These are phyloP conservation scores for Penstemon newberryi DNA, from an alignment of 257 asterid genomes.

Conservation along the genomic window DNA sequence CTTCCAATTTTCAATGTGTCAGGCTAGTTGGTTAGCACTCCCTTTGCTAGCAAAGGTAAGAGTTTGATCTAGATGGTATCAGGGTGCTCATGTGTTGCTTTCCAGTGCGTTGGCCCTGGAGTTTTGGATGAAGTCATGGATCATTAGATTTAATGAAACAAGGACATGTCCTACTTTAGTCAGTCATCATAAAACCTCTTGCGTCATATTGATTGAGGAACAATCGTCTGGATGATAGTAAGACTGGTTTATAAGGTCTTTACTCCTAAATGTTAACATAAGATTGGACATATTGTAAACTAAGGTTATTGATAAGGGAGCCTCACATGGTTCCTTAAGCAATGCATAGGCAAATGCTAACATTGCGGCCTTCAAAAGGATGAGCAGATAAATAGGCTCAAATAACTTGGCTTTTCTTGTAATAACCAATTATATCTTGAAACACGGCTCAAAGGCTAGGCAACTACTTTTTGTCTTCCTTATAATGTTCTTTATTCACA, in stretches of 20 bases:
- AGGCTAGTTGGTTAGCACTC: too few species aligned
- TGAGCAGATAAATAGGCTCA: not conserved
- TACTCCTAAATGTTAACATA: not conserved
- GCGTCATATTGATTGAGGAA: not conserved
- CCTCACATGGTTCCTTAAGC: not conserved
- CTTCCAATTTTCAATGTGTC: too few species aligned
- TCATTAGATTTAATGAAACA: not conserved
- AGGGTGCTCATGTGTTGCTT: conserved; percentile 1
- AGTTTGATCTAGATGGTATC: not conserved
- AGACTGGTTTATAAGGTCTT: conserved; percentile 7
- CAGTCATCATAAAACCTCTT: not conserved
- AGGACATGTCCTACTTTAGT: not conserved
- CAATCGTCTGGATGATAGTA: not conserved
- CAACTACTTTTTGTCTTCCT: not conserved
- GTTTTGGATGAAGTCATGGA: conserved; percentile 11
- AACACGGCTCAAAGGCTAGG: not conserved
- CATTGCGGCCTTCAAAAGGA: not conserved
- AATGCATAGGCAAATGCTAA: conserved; percentile 14
- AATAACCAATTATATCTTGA: not conserved
- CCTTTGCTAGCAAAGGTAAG: too few species aligned
- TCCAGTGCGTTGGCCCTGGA: not conserved
- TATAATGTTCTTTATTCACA: conserved; percentile 3
- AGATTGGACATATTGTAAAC: not conserved
- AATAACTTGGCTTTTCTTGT: not conserved
- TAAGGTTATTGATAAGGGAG: too few species aligned